These are phyloP conservation scores for Fusarium sp. DNA, from an alignment of 2,329 filamentous ascomycete species.

Conservation along the genomic window DNA sequence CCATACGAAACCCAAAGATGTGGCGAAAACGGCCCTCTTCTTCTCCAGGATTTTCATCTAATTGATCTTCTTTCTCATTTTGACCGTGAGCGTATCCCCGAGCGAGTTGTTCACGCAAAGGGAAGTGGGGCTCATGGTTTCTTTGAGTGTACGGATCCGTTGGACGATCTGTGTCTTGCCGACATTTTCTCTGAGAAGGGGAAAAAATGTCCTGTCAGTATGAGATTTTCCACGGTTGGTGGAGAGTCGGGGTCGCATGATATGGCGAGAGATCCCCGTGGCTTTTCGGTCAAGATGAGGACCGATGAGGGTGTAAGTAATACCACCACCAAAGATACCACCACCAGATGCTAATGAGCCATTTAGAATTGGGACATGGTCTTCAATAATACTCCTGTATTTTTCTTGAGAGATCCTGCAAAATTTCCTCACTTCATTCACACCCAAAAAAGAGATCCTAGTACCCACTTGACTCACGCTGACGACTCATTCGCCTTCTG, in stretches of 20 bases:
- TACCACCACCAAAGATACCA: background rate
- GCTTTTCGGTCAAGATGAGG: conserved; percentile 80
- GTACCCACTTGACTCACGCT: conserved; percentile 68
- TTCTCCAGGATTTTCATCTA: conserved; percentile 72
- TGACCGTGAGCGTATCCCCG: conserved; percentile 72
- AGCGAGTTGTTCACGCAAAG: conserved; percentile 72
- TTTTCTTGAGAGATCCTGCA: conserved; percentile 79
- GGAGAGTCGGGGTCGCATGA: conserved; percentile 80
- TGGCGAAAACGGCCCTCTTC: conserved; percentile 69
- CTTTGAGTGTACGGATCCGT: conserved; percentile 61
- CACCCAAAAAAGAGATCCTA: conserved; percentile 79
- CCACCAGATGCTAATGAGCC: background rate
- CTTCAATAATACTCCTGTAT: conserved; percentile 74
- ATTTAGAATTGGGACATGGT: conserved; percentile 6
- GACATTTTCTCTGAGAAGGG: conserved; percentile 70
- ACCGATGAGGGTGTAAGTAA: conserved; percentile 58
- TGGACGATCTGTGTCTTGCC: conserved; percentile 68
- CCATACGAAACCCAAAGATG: conserved; percentile 69
- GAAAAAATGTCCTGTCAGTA: conserved; percentile 76
- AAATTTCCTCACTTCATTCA: conserved; percentile 82
- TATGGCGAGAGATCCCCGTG: conserved; percentile 78
- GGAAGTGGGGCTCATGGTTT: conserved; percentile 68
- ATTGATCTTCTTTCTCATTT: conserved; percentile 73
- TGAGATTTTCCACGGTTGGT: conserved; percentile 81
- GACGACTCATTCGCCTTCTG: conserved; percentile 35